These are phyloP conservation scores for Nicotiana tomentosiformis DNA, from an alignment of 257 asterid genomes.

Conservation along the genomic window DNA sequence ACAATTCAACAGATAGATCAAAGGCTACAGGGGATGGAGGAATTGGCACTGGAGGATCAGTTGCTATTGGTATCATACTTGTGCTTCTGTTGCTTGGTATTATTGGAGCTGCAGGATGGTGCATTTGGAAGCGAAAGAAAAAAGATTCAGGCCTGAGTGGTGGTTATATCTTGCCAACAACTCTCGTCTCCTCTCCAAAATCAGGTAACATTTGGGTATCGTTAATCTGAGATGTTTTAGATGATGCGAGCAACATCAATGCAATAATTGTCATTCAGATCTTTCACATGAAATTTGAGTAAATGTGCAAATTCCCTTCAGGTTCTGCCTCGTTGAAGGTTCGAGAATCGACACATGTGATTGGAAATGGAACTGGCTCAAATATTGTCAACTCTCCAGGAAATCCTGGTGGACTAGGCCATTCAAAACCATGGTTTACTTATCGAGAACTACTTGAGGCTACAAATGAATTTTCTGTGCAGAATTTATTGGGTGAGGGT, in stretches of 20 bases:
- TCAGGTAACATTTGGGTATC: conserved; percentile 40
- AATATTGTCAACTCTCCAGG: conserved; percentile 30
- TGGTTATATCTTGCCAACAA: conserved; percentile 55
- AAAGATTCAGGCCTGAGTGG: conserved; percentile 39
- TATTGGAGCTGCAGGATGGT: conserved; percentile 46
- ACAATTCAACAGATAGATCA: conserved; percentile 33
- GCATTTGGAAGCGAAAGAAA: conserved; percentile 59
- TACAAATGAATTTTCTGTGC: conserved; percentile 59
- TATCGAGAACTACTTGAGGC: conserved; percentile 67
- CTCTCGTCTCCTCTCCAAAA: conserved; percentile 37
- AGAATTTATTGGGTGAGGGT: conserved; percentile 79
- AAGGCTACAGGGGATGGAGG: conserved; percentile 30
- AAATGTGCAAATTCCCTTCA: conserved; percentile 26
- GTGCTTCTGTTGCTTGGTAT: conserved; percentile 46
- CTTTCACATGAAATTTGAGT: conserved; percentile 10
- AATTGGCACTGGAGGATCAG: conserved; percentile 41
- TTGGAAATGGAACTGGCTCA: conserved; percentile 37
- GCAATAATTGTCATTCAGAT: background rate
- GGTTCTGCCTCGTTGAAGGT: conserved; percentile 52
- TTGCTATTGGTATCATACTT: conserved; percentile 38
- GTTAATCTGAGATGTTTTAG: background rate
- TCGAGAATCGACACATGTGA: conserved; percentile 31
- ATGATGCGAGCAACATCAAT: background rate
- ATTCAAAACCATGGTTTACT: conserved; percentile 66
- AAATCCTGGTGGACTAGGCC: conserved; percentile 54